These are phyloP conservation scores for Pestalotiopsis sp. DNA, from an alignment of 2,329 filamentous ascomycete species.

Conservation along the genomic window DNA sequence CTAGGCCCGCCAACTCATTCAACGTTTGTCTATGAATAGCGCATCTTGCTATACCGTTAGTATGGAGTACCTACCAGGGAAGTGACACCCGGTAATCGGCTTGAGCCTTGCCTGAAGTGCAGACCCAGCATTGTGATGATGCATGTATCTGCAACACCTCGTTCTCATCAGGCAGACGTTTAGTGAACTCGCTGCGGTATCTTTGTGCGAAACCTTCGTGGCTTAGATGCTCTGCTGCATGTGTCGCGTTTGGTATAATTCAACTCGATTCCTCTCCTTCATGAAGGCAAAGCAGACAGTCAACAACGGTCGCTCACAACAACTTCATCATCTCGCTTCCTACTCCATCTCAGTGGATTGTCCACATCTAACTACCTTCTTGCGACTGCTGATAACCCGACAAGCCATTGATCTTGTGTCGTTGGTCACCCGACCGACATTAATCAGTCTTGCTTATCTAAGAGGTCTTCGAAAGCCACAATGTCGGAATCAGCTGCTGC, in stretches of 20 bases:
- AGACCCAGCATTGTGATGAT: neutral
- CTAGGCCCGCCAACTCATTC: neutral
- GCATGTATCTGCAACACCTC: neutral
- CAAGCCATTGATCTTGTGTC: neutral
- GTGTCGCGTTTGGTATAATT: neutral
- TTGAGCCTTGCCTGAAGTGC: neutral
- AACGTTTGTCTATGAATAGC: neutral
- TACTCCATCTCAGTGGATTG: neutral
- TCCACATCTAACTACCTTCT: neutral
- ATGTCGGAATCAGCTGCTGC: neutral
- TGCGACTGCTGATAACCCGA: neutral
- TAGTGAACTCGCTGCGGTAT: neutral
- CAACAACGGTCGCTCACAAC: neutral
- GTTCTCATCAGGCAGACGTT: neutral
- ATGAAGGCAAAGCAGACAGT: neutral
- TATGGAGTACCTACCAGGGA: neutral
- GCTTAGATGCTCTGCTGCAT: neutral
- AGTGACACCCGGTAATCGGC: neutral
- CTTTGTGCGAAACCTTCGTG: neutral
- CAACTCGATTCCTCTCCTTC: neutral
- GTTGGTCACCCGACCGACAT: neutral
- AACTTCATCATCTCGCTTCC: neutral
- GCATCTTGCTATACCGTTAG: neutral
- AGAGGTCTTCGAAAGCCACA: neutral
- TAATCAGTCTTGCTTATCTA: neutral